Conservation (phyloP, 2,329 filamentous ascomycete species). For the Penicillium sp. region DNA sequence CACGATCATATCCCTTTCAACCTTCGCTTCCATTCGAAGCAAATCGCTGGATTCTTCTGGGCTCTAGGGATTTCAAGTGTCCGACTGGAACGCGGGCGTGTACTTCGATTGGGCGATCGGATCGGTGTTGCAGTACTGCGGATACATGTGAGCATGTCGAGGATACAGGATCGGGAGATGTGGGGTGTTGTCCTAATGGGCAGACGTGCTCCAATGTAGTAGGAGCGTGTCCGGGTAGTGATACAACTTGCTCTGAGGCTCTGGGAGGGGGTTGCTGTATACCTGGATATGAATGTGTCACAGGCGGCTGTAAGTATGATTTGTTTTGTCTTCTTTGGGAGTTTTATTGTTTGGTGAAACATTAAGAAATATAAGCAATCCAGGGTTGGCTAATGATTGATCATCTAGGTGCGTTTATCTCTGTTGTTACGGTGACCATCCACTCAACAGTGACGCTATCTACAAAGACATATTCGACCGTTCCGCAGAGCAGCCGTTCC, state of each 20-base stretch:
- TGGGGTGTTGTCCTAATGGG: conserved; percentile 61
- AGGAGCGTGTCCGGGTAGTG: conserved; percentile 53
- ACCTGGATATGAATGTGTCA: conserved; percentile 58
- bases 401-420: conserved; percentile 33
- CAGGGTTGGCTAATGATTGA: background rate
- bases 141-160: conserved; percentile 56
- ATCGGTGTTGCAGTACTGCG: conserved; percentile 58
- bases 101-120: conserved; percentile 54
- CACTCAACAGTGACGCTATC: conserved; percentile 31
- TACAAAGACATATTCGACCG: conserved; percentile 32
- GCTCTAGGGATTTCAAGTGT: conserved; percentile 54
- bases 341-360: background rate
- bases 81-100: conserved; percentile 57
- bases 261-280: conserved; percentile 63
- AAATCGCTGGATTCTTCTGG: background rate
- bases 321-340: conserved; percentile 22
- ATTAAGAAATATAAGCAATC: background rate
- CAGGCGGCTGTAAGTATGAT: conserved; percentile 52
- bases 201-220: conserved; percentile 53
- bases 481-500: conserved; percentile 23
- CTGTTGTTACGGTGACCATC: conserved; percentile 38
- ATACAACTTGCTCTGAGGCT: conserved; percentile 55
- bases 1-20: conserved; percentile 12
- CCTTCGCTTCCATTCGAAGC: conserved; percentile 4
- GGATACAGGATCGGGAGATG: conserved; percentile 55